Base-by-base conservation (phyloP, 2,329 filamentous ascomycete species). In the Plectosphaerella cucumerina region DNA sequence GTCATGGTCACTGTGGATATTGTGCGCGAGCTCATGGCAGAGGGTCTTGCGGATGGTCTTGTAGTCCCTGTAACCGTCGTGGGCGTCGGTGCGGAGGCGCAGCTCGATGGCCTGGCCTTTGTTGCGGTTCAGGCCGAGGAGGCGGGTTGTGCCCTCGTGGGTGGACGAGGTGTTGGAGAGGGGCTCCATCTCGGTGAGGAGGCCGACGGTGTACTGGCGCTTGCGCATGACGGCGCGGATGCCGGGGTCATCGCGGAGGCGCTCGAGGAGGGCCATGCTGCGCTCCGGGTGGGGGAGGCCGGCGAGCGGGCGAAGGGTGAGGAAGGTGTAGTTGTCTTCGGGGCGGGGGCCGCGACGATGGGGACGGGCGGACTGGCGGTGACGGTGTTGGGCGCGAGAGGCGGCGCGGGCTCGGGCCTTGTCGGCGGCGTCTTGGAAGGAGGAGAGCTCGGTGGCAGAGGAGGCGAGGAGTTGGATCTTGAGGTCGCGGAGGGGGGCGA, bases 181-280 rank as follows among this genome's bases (percentile, higher is more conserved):
- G 0, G 94, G 94, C 60, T 99, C 89, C 93, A 99, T 97, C 70
- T 99, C 94, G 0, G 92, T 97, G 22, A 99, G 76, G 3, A 97
- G 70, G 0, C 86, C 86, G 1, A 99, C 94, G 18, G 80, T 82
- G 73, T 96, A 97, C 56, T 85, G 81, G 72, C 96, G 92, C 60
- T 85, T 85, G 15, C 80, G 76, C 94, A 99, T 99, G 1, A 84
- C 80, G 1, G 86, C 76, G 56, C 85, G 85, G 69, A 99, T 93
- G 8, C 94, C 94, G 0, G 89, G 85, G 66, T 99, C 94, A 54
- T 86, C 80, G 56, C 84, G 84, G 4, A 99, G 77, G 1, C 88
- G 82, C 64, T 87, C 76, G 2, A 99, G 80, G 59, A 93, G 90
- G 1, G 78, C 73, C 5, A 84, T 76, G 11, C 86, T 89, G 49